These are phyloP conservation scores for Torulaspora pretoriensis DNA, from an alignment of 1,139 yeast genomes.

Conservation along the genomic window DNA sequence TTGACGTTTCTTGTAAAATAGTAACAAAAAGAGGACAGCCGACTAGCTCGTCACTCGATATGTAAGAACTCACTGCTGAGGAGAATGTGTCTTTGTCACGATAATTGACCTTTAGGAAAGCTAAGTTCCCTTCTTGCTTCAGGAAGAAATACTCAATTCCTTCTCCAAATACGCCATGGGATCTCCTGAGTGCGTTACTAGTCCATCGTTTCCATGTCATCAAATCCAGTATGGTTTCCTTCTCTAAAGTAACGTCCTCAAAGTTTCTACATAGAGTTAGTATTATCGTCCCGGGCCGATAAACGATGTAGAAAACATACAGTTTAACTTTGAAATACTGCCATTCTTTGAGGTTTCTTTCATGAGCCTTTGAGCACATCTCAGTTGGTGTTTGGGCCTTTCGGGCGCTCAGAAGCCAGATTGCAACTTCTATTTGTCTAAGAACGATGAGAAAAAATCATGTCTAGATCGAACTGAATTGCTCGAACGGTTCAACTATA, in stretches of 20 bases:
- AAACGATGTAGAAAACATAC: slow-evolving; percentile 18
- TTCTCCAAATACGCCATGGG: slow-evolving; percentile 41
- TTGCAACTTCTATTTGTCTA: too few relatives aligned
- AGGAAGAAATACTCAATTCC: slow-evolving; percentile 36
- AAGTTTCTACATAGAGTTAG: slow-evolving; percentile 21
- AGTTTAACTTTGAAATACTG: slow-evolving; percentile 25
- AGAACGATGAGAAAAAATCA: too few relatives aligned
- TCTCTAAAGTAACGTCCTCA: slow-evolving; percentile 20
- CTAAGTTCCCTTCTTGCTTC: slow-evolving; percentile 23
- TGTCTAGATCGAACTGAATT: too few relatives aligned
- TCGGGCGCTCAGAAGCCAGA: too few relatives aligned
- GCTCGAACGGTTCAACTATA: too few relatives aligned
- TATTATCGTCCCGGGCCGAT: slow-evolving; percentile 2
- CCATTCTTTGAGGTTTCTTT: slow-evolving; percentile 25
- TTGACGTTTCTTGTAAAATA: slow-evolving; percentile 21
- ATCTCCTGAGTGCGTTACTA: slow-evolving; percentile 33
- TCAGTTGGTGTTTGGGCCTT: neutral
- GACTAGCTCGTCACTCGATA: slow-evolving; percentile 29
- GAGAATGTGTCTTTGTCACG: slow-evolving; percentile 33
- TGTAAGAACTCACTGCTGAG: slow-evolving; percentile 34
- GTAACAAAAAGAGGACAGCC: slow-evolving; percentile 26
- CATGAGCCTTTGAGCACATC: neutral
- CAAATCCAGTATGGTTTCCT: slow-evolving; percentile 29
- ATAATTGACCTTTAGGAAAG: slow-evolving; percentile 30
- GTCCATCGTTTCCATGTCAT: slow-evolving; percentile 40